Evolutionary conservation across 768 basidiomycete species (phyloP), one percentile per base, ranked within the genome.

Genomic region (Hebeloma cylindrosporum): DNA sequence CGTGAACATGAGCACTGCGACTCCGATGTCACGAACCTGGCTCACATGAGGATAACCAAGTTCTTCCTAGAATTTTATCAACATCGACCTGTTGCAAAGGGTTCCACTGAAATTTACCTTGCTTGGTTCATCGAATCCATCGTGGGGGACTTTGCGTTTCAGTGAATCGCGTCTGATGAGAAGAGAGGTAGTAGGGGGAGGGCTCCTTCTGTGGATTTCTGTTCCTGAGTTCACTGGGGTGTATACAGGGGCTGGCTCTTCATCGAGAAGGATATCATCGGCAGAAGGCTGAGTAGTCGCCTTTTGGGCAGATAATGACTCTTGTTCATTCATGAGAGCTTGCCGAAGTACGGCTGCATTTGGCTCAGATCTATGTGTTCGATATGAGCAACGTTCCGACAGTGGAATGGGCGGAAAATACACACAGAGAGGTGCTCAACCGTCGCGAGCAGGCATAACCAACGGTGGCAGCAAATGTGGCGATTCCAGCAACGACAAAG

Each of bases 391-490:
- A 9, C 14, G 8, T 35, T 7, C 16, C 10, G 16, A 21, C 6
- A 21, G 4, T 21, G 7, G 31, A 28, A 9, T 10, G 39, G 27
- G 18, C 16, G 28, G 43, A 40, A 5, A 33, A 22, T 18, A 41
- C 25, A 40, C 57, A 68, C 67, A 57, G 56, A 54, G 58, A 62
- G 17, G 55, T 34, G 30, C 51, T 54, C 34, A 64, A 54, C 45
- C 72, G 74, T 39, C 78, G 74, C 16, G 73, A 64, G 49, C 70
- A 80, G 3, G 78, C 76, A 51, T 81, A 82, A 38, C 80, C 77
- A 18, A 81, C 71, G 10, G 76, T 77, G 6, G 79, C 80, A 42
- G 80, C 79, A 51, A 81, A 72, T 11, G 79, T 80, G 22, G 80
- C 79, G 45, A 82, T 66, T 48, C 79, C 76, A 40, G 72, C 76